A percentile compares a stretch with the other conserved stretches of the same genome.
Conservation (phyloP, 139 green algal genomes). For the Chlamydomonas asymmetrica region DNA sequence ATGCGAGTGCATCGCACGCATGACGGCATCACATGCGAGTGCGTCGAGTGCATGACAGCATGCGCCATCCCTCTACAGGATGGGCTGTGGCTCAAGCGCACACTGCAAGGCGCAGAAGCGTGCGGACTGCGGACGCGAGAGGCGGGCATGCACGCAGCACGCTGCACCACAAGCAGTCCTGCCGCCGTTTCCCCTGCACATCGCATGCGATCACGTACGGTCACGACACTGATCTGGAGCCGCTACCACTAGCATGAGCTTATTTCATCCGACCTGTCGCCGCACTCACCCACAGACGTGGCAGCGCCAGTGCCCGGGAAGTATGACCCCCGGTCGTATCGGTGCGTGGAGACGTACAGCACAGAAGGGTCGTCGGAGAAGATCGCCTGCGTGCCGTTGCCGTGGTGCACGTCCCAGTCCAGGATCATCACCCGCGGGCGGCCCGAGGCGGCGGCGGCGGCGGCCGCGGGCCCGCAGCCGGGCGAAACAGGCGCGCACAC, state of each 20-base stretch:
- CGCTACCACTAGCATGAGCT: no score
- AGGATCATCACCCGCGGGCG: conserved; percentile 70
- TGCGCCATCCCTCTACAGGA: no score
- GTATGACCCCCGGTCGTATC: conserved; percentile 53
- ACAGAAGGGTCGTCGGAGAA: conserved; percentile 68
- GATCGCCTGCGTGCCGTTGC: conserved; percentile 78
- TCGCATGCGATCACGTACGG: no score
- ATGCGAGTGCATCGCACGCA: no score
- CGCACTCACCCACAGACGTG: no score
- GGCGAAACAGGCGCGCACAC: neutral
- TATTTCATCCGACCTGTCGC: no score
- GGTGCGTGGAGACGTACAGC: conserved; percentile 80
- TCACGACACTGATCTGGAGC: no score
- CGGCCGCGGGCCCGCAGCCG: neutral
- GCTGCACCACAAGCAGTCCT: no score
- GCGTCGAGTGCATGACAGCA: neutral
- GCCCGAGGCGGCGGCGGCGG: conserved; percentile 28
- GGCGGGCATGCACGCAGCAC: no score
- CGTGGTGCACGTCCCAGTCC: conserved; percentile 86
- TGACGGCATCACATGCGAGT: no score
- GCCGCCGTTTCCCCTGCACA: no score
- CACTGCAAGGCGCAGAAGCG: neutral
- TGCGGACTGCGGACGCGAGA: neutral
- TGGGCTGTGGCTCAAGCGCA: no score
- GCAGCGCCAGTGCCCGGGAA: conserved; percentile 64